Evolutionary conservation across 495 filamentous ascomycete species (phyloP).

Genomic region (Podospora pseudopauciseta): DNA sequence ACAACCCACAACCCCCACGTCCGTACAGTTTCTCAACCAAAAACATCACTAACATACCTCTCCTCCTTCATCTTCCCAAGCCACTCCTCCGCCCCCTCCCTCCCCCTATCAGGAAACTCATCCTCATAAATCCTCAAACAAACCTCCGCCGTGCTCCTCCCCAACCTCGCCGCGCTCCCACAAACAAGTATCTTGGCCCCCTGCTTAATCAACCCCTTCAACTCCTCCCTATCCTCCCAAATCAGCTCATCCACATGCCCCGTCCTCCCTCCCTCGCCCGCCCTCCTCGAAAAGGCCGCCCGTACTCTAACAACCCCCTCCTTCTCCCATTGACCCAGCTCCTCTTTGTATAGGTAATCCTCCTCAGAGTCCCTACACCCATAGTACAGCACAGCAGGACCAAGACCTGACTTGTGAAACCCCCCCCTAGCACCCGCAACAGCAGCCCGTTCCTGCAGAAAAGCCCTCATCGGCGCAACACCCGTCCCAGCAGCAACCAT

Average conservation of each 20-base stretch:
- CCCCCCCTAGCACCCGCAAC: conserved; percentile 37
- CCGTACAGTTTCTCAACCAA: conserved; percentile 34
- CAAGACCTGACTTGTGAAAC: conserved; percentile 26
- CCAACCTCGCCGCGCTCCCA: conserved; percentile 50
- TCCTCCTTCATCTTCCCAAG: conserved; percentile 52
- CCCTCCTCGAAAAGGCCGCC: conserved; percentile 23
- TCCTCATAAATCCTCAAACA: conserved; percentile 47
- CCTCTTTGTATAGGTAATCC: conserved; percentile 54
- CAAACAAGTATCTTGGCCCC: conserved; percentile 61
- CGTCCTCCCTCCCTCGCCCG: conserved; percentile 15
- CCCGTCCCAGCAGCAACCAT: conserved; percentile 54
- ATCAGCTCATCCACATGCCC: conserved; percentile 59
- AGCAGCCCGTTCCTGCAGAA: conserved; percentile 58
- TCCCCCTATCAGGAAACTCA: conserved; percentile 31
- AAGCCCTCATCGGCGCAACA: conserved; percentile 62
- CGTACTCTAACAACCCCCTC: conserved; percentile 50
- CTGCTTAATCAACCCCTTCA: conserved; percentile 45
- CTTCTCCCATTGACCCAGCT: conserved; percentile 51
- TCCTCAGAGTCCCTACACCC: conserved; percentile 52
- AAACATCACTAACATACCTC: conserved; percentile 62
- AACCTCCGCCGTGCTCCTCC: conserved; percentile 44
- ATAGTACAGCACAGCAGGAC: conserved; percentile 49
- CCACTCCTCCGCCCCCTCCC: conserved; percentile 49
- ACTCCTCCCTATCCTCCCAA: conserved; percentile 49
- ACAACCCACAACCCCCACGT: background rate